A percentile compares a stretch with the other conserved stretches of the same genome.
Conservation (phyloP, 106 monocot genomes). For the Alisma plantagoaquatica region DNA sequence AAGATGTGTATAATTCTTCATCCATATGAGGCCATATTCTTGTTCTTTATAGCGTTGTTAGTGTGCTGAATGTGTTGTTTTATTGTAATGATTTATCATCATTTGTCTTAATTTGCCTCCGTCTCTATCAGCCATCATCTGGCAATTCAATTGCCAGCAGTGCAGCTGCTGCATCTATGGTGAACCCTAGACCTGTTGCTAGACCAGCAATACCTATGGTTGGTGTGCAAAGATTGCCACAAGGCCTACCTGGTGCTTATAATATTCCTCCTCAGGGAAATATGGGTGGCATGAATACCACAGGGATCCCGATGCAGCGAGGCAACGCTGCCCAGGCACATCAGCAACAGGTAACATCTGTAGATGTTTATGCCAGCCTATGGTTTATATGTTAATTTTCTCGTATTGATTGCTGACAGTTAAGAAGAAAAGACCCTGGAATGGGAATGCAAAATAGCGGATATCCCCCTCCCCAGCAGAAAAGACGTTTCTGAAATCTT, state of each 20-base stretch:
- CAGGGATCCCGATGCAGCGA: constrained; percentile 61
- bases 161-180: constrained; percentile 31
- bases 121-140: constrained; percentile 31
- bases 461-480: constrained; percentile 77
- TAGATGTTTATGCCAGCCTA: constrained; percentile 1
- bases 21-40: neutral
- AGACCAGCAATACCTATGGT: constrained; percentile 55
- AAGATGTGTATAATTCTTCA: neutral
- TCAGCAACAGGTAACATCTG: constrained; percentile 47
- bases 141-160: constrained; percentile 43
- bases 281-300: constrained; percentile 51
- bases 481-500: constrained; percentile 73
- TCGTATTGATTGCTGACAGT: constrained; percentile 23
- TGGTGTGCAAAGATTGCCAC: constrained; percentile 65
- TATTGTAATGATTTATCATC: neutral
- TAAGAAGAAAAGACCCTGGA: constrained; percentile 84
- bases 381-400: neutral
- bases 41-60: neutral
- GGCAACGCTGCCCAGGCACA: constrained; percentile 43
- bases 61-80: neutral
- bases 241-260: constrained; percentile 38
- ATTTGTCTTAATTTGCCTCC: neutral
- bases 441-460: constrained; percentile 87
- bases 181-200: constrained; percentile 35
- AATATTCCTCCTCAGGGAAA: constrained; percentile 53